Conservation (phyloP, 495 filamentous ascomycete genomes). For the Venustampulla echinocandica region DNA sequence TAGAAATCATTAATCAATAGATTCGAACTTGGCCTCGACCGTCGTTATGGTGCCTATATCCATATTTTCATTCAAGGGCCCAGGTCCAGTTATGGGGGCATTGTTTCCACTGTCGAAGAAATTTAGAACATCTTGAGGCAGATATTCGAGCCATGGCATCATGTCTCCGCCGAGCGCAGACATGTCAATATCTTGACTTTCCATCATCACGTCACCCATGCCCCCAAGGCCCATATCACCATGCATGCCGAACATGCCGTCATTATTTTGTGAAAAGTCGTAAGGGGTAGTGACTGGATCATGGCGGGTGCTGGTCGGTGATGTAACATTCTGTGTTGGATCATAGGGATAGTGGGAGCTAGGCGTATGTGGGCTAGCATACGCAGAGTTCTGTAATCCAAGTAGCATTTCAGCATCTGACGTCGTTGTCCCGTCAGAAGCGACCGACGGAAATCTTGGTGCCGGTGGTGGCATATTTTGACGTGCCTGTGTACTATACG, state of each 20-base stretch:
- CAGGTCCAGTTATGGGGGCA: neutral
- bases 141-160: constrained; percentile 60
- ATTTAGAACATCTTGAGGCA: constrained; percentile 54
- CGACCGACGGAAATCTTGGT: constrained; percentile 14
- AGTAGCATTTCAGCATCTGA: constrained; percentile 25
- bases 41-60: neutral
- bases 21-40: too few relatives aligned
- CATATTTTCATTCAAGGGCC: neutral
- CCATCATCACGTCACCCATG: constrained; percentile 53
- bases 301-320: constrained; percentile 24
- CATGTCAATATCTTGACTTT: constrained; percentile 65
- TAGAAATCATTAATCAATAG: too few relatives aligned
- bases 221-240: constrained; percentile 28
- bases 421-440: constrained; percentile 12
- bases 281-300: constrained; percentile 28
- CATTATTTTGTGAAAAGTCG: constrained; percentile 25
- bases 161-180: constrained; percentile 45
- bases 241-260: constrained; percentile 22
- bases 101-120: constrained; percentile 33
- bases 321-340: constrained; percentile 19
- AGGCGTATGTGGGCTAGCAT: constrained; percentile 13
- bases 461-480: constrained; percentile 21
- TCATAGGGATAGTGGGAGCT: constrained; percentile 14
- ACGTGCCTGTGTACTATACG: constrained; percentile 22
- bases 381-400: constrained; percentile 24